A percentile compares a stretch with the other conserved stretches of the same genome.
phyloP scores from a whole-genome alignment of 345 rosid genomes.

The Eutrema yunnanense region DNA sequence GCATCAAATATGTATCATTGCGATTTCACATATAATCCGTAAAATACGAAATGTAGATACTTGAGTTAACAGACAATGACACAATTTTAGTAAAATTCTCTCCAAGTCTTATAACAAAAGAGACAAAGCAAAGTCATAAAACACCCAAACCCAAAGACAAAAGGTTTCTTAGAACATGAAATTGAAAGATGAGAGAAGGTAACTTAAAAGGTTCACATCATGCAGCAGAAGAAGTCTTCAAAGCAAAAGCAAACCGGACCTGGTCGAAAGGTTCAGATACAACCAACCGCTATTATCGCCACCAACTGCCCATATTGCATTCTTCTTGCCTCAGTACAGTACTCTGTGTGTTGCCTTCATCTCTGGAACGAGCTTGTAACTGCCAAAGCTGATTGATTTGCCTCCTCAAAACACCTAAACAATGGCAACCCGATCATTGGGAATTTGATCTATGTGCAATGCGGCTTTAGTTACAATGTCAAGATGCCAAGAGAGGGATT shows the following conservation, averaged over 20 bases:
- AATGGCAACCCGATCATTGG: neutral
- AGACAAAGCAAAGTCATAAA: neutral
- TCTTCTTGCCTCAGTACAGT: conserved; percentile 9
- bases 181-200: neutral
- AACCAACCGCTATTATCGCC: neutral
- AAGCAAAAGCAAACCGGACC: neutral
- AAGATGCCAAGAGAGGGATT: neutral
- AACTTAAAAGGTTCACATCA: conserved; percentile 4
- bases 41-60: neutral
- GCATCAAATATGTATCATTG: neutral
- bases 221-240: conserved; percentile 7
- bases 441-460: neutral
- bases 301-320: neutral
- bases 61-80: neutral
- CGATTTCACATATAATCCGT: neutral
- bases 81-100: neutral
- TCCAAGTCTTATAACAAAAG: neutral
- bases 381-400: conserved; percentile 30
- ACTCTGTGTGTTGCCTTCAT: conserved; percentile 21
- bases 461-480: neutral
- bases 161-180: conserved; percentile 1
- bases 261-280: neutral
- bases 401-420: conserved; percentile 20
- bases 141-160: neutral
- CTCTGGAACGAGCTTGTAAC: conserved; percentile 11